phyloP scores from a whole-genome alignment of 352 stramenopile species.

The Phytophthora idaei region DNA sequence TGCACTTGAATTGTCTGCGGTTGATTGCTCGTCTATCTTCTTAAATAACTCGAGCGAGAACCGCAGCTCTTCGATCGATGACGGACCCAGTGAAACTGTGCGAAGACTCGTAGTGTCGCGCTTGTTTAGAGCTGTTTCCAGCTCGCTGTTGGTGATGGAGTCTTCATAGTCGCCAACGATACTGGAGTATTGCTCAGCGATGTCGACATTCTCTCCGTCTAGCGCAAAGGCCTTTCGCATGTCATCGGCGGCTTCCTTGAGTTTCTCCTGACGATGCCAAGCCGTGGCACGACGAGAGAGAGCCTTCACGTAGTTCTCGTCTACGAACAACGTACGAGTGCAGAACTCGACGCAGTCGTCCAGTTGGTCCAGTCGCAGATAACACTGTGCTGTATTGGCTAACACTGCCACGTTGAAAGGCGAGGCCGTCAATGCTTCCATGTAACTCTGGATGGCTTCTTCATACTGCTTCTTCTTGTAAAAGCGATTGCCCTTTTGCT shows the following conservation, averaged over 20 bases:
- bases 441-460: slow-evolving; percentile 64
- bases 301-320: slow-evolving; percentile 67
- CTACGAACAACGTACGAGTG: slow-evolving; percentile 63
- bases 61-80: slow-evolving; percentile 47
- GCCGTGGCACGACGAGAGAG: slow-evolving; percentile 65
- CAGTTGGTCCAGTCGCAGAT: slow-evolving; percentile 49
- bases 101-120: background rate
- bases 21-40: slow-evolving; percentile 44
- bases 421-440: slow-evolving; percentile 61
- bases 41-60: slow-evolving; percentile 54
- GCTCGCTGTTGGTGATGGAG: slow-evolving; percentile 35
- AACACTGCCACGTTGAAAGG: slow-evolving; percentile 69
- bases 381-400: slow-evolving; percentile 75
- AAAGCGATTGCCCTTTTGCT: slow-evolving; percentile 56
- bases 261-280: slow-evolving; percentile 55
- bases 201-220: slow-evolving; percentile 58
- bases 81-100: background rate
- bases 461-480: slow-evolving; percentile 71
- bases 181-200: slow-evolving; percentile 73
- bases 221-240: slow-evolving; percentile 56
- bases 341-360: slow-evolving; percentile 79
- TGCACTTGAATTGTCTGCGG: slow-evolving; percentile 1
- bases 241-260: slow-evolving; percentile 53
- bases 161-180: slow-evolving; percentile 81
- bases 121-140: slow-evolving; percentile 29